Base-by-base conservation (phyloP, 1,139 yeast genomes). In the Candida sanyaensis region DNA sequence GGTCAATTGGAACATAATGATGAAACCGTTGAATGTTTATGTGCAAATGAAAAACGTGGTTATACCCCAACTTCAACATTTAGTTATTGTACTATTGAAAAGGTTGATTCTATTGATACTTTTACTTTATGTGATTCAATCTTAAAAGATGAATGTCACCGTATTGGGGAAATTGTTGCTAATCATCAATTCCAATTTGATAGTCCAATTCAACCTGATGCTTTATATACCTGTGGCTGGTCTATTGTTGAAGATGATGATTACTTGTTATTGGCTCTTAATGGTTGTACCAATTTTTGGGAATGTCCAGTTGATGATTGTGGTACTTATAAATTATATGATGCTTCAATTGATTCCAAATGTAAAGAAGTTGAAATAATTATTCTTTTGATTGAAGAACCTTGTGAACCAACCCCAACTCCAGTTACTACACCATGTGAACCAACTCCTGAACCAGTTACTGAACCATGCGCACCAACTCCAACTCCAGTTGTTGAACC, bases 91-190 rank as follows among this genome's bases (percentile, higher is more conserved):
- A 33, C 32, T 6, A 34, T 41, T 34, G 39, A 17, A 6, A 31
- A 24, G n/a, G 13, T 21, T n/a, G 11, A 24, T 7, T 41, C 39
- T 28, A 11, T 23, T 23, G 41, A 44, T 17, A 21, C 12, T 13
- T 44, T 86, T 77, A 69, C 72, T 32, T 78, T 86, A 63, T 65
- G 73, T 43, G 77, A 63, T 44, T 71, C 82, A 58, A 61, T 82
- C 52, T 66, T 72, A 54, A 63, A 57, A 24, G 77, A 71, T 52
- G 42, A 60, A 31, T 48, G 63, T 48, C 69, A 69, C 37, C 66
- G 76, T 63, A 60, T 69, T 50, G 77, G 77, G 32, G 66, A 75
- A 44, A 71, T 73, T 61, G 78, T 71, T 49, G 73, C 77, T 47
- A 73, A 72, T 65, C 66, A 72, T 61, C 77, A 73, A 60, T 72